These are phyloP conservation scores for Ramalina peruviana DNA, from an alignment of 495 filamentous ascomycete genomes.

Conservation along the genomic window DNA sequence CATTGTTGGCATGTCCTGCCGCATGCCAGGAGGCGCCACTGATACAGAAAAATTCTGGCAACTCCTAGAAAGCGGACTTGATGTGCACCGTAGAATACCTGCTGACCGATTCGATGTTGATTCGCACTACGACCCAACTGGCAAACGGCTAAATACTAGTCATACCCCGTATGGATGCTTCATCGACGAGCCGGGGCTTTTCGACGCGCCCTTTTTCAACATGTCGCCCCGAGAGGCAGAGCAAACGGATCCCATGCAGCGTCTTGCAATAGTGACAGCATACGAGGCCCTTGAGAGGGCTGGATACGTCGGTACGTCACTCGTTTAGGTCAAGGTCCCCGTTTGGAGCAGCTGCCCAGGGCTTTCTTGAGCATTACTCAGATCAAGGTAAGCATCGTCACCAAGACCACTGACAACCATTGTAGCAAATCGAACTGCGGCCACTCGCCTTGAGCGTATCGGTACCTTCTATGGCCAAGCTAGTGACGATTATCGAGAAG, in stretches of 20 bases:
- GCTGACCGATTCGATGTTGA: constrained; percentile 15
- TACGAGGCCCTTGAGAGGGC: constrained; percentile 73
- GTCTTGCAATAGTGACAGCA: constrained; percentile 54
- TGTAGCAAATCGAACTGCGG: constrained; percentile 43
- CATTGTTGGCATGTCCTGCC: constrained; percentile 29
- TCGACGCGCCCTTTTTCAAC: constrained; percentile 12
- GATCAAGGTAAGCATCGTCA: no score
- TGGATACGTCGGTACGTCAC: constrained; percentile 55
- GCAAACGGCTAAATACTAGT: constrained; percentile 22
- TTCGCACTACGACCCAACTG: constrained; percentile 17
- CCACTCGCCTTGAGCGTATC: constrained; percentile 65
- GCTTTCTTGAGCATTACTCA: no score
- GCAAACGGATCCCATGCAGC: constrained; percentile 66
- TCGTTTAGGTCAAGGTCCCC: no score
- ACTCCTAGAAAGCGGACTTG: constrained; percentile 24
- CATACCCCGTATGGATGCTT: constrained; percentile 40
- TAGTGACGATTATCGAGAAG: constrained; percentile 76
- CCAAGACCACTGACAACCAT: no score
- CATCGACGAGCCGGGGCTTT: constrained; percentile 25
- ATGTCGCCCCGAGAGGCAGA: constrained; percentile 33
- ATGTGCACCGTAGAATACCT: constrained; percentile 24
- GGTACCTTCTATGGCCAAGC: constrained; percentile 89
- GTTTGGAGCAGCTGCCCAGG: no score
- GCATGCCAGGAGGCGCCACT: constrained; percentile 24
- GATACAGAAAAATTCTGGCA: constrained; percentile 28